phyloP scores from a whole-genome alignment of 225 moss, liverwort and hornwort species.

The Bryoerythrophyllum caledonicum region DNA sequence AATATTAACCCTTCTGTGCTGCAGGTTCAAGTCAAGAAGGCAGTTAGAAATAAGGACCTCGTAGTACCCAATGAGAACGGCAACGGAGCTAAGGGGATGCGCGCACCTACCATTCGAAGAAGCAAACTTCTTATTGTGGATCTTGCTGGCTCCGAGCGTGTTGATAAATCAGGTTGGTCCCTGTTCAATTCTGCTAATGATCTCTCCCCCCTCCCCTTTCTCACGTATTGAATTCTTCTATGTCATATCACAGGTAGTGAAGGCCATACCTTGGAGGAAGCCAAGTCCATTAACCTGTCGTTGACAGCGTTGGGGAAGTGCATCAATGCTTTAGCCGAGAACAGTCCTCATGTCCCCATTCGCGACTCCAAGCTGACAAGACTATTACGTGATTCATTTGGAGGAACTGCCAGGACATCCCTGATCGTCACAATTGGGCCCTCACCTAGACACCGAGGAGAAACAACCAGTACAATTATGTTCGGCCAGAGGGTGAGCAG shows the following conservation, averaged over 20 bases:
- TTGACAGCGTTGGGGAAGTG: slow-evolving; percentile 94
- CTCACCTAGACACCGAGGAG: slow-evolving; percentile 93
- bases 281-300: slow-evolving; percentile 94
- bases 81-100: slow-evolving; percentile 44
- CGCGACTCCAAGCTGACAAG: slow-evolving; percentile 95
- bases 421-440: slow-evolving; percentile 96
- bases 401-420: slow-evolving; percentile 94
- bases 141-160: slow-evolving; percentile 67
- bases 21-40: slow-evolving; percentile 75
- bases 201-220: background rate
- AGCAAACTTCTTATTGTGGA: slow-evolving; percentile 72
- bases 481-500: slow-evolving; percentile 90
- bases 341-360: slow-evolving; percentile 92
- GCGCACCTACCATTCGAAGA: slow-evolving; percentile 62
- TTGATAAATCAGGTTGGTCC: slow-evolving; percentile 61
- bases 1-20: background rate
- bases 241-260: slow-evolving; percentile 69
- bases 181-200: background rate
- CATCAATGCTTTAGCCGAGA: slow-evolving; percentile 95
- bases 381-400: slow-evolving; percentile 92
- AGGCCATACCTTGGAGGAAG: slow-evolving; percentile 95
- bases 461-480: slow-evolving; percentile 92
- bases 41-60: slow-evolving; percentile 42
- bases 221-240: background rate
- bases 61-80: slow-evolving; percentile 40